phyloP scores from a whole-genome alignment of 371 early-diverging fungal genomes.

The Nematocida homosporus region DNA sequence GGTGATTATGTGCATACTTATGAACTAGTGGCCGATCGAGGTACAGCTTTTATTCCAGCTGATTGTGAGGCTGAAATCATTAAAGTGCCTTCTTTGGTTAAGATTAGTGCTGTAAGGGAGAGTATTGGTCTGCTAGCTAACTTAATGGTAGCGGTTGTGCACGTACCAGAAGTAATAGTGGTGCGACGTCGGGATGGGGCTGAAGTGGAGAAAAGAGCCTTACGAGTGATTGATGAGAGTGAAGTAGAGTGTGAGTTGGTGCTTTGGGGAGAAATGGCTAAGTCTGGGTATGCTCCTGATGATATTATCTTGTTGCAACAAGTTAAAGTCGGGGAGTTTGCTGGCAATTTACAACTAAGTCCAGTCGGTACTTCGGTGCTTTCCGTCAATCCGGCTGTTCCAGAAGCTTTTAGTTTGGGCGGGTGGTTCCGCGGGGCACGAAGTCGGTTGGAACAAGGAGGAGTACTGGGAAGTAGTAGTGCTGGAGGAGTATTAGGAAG shows the following conservation, averaged over 20 bases:
- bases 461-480: too few relatives aligned
- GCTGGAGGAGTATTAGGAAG: too few relatives aligned
- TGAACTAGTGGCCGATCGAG: slow-evolving; percentile 76
- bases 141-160: slow-evolving; percentile 75
- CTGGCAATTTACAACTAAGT: slow-evolving; percentile 71
- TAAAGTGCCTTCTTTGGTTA: slow-evolving; percentile 69
- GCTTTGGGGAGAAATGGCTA: slow-evolving; percentile 80
- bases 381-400: slow-evolving; percentile 75
- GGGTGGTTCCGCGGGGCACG: slow-evolving; percentile 81
- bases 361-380: slow-evolving; percentile 66
- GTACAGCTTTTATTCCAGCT: slow-evolving; percentile 69
- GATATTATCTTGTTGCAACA: slow-evolving; percentile 78
- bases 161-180: slow-evolving; percentile 71
- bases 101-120: slow-evolving; percentile 71
- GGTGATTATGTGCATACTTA: slow-evolving; percentile 72
- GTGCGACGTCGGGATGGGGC: slow-evolving; percentile 72
- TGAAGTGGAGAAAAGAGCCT: slow-evolving; percentile 73
- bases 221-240: slow-evolving; percentile 75
- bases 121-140: slow-evolving; percentile 74
- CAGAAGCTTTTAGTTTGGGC: slow-evolving; percentile 74
- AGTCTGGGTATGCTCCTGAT: slow-evolving; percentile 69
- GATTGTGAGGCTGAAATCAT: slow-evolving; percentile 71
- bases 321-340: slow-evolving; percentile 78
- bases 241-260: slow-evolving; percentile 73
- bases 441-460: too few relatives aligned